Evolutionary conservation across 1,139 yeast species (phyloP), one percentile per base, ranked within the genome.

Genomic region (Scheffersomyces parashehatae): DNA sequence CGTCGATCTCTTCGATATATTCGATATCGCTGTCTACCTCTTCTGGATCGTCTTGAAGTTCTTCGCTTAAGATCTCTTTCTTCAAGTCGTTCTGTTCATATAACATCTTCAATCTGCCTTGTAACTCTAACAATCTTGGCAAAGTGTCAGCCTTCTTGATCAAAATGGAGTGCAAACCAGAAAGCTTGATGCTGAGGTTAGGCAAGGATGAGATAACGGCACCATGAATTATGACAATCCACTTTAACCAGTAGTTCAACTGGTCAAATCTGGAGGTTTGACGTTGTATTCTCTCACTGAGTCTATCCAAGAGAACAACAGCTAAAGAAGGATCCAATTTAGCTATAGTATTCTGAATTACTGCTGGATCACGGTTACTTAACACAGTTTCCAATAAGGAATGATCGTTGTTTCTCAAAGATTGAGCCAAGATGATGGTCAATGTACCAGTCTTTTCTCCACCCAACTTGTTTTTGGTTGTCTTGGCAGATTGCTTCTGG

Each of bases 141-240:
- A 93, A 72, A 4, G 90, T 81, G 36, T 80, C 77, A 0, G 95
- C 86, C 53, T 91, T 85, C 54, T 82, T 82, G 33, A 83, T 75
- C 55, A 93, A 73, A 3, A 93, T 84, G 14, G 93, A 78, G 57
- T 88, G 95, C 51, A 95, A 72, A 30, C 88, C 80, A 3, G 95
- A 82, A 47, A 95, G 70, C 36, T 88, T 82, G 39, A 77, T 70
- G 49, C 81, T 73, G 49, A 87, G 73, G 51, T 86, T 83, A 37
- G 96, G 91, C 44, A 87, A 71, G 13, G 86, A 77, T 26, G 86
- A 78, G 42, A 85, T 68, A 12, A 76, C 70, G 2, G 95, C 93
- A 34, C 99, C 99, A 62, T 95, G 99, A 33, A 87, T 82, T 38
- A 93, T 84, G 57, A 95, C 73, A 40, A 90, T 84, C 95, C 97